Evolutionary conservation across 2,329 filamentous ascomycete species (phyloP).

Genomic region (Ascochyta pisi): DNA sequence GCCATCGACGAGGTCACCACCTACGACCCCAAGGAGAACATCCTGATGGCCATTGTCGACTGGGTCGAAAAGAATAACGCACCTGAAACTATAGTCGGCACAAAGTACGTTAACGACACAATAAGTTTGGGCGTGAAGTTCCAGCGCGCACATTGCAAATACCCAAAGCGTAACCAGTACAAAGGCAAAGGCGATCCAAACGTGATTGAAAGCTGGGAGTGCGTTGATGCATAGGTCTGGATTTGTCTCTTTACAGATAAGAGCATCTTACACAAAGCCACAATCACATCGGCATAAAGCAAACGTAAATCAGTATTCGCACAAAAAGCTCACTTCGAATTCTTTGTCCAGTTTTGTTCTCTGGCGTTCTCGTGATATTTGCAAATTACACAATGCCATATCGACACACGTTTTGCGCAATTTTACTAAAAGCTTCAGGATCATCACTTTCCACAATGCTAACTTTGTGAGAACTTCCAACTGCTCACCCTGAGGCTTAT

Average conservation of each 20-base stretch:
- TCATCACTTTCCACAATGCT: too few species aligned
- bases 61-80: slow-evolving; percentile 56
- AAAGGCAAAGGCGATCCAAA: slow-evolving; percentile 41
- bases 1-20: slow-evolving; percentile 24
- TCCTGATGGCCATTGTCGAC: slow-evolving; percentile 56
- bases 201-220: slow-evolving; percentile 43
- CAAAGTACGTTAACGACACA: slow-evolving; percentile 40
- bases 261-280: not conserved
- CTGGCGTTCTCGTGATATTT: too few species aligned
- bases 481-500: not conserved
- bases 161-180: slow-evolving; percentile 45
- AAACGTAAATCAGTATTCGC: not conserved
- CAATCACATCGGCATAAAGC: not conserved
- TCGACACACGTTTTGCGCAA: too few species aligned
- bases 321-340: not conserved
- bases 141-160: slow-evolving; percentile 48
- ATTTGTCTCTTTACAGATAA: not conserved
- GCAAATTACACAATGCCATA: too few species aligned
- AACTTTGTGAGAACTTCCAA: too few species aligned
- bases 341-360: not conserved
- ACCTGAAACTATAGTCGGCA: slow-evolving; percentile 50
- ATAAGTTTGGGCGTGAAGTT: slow-evolving; percentile 39
- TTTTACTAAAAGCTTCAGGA: too few species aligned
- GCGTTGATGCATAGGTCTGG: slow-evolving; percentile 24
- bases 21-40: slow-evolving; percentile 51